A percentile compares a stretch with the other conserved stretches of the same genome.
Evolutionary conservation across 768 basidiomycete genomes (phyloP).

Genomic region (Tricholoma hemisulphureum): DNA sequence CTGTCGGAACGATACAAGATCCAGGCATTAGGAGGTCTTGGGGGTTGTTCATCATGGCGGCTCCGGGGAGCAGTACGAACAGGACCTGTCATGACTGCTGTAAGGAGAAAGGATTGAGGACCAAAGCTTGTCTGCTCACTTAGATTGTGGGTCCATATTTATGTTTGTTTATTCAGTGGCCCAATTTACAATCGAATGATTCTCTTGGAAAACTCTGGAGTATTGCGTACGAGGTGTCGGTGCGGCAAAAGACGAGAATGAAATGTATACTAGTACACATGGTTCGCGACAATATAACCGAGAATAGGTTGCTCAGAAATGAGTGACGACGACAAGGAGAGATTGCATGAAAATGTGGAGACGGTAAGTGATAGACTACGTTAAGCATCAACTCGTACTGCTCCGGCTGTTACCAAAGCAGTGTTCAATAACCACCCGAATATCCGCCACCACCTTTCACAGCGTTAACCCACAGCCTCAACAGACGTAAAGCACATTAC

Average conservation of each 20-base stretch:
- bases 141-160: constrained; percentile 33
- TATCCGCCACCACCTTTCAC: constrained; percentile 25
- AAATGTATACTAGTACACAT: constrained; percentile 44
- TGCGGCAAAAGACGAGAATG: constrained; percentile 12
- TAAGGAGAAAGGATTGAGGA: neutral
- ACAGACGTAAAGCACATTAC: constrained; percentile 1
- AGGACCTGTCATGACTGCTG: constrained; percentile 18
- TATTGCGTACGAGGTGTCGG: too few species aligned
- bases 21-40: constrained; percentile 81
- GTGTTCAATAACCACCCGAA: constrained; percentile 16
- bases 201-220: too few species aligned
- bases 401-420: neutral
- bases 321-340: constrained; percentile 37
- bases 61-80: constrained; percentile 11
- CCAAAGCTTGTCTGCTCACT: constrained; percentile 5
- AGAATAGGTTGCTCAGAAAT: constrained; percentile 37
- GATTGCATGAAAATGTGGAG: constrained; percentile 21
- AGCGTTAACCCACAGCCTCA: neutral
- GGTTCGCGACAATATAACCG: constrained; percentile 38
- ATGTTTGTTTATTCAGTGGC: constrained; percentile 19
- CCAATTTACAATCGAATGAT: too few species aligned
- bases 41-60: constrained; percentile 34
- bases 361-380: neutral
- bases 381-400: neutral
- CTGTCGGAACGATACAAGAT: constrained; percentile 74